These are phyloP conservation scores for Xylaria bambusicola DNA, from an alignment of 495 filamentous ascomycete species.

Conservation along the genomic window DNA sequence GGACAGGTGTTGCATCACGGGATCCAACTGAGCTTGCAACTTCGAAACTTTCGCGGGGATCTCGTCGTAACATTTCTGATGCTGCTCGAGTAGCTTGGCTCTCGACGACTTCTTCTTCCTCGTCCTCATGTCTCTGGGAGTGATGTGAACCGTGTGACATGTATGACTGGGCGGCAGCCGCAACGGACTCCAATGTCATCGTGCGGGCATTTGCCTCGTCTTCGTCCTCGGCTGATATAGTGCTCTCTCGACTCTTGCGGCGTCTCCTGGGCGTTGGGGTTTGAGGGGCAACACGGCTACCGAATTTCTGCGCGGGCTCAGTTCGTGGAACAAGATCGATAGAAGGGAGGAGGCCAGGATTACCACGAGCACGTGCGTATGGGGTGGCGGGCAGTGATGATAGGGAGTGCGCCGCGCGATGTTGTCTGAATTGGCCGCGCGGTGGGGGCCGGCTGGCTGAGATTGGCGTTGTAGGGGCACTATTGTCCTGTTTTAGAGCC, in stretches of 20 bases:
- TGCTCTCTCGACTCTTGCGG: constrained; percentile 78
- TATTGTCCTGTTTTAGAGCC: constrained; percentile 72
- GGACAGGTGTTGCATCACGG: constrained; percentile 43
- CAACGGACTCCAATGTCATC: constrained; percentile 55
- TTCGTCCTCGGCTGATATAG: constrained; percentile 80
- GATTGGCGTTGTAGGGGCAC: constrained; percentile 60
- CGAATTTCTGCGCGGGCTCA: constrained; percentile 46
- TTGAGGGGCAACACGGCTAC: constrained; percentile 28
- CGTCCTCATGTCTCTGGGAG: constrained; percentile 31
- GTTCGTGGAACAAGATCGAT: constrained; percentile 59
- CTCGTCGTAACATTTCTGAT: constrained; percentile 56
- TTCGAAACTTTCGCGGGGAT: constrained; percentile 54
- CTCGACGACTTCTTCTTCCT: constrained; percentile 45
- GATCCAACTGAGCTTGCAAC: constrained; percentile 47
- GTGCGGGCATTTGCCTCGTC: constrained; percentile 58
- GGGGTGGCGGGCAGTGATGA: constrained; percentile 84
- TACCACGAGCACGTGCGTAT: constrained; percentile 45
- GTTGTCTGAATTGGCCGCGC: constrained; percentile 57
- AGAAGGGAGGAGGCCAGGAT: constrained; percentile 52
- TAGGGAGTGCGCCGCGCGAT: constrained; percentile 70
- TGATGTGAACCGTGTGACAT: constrained; percentile 41
- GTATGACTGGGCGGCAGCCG: constrained; percentile 46
- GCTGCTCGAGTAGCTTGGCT: constrained; percentile 57
- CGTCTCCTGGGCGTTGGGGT: constrained; percentile 35
- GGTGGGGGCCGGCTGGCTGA: constrained; percentile 40